Evolutionary conservation across 2,329 filamentous ascomycete genomes (phyloP).

Genomic region (Magnaporthiopsis incrustans): DNA sequence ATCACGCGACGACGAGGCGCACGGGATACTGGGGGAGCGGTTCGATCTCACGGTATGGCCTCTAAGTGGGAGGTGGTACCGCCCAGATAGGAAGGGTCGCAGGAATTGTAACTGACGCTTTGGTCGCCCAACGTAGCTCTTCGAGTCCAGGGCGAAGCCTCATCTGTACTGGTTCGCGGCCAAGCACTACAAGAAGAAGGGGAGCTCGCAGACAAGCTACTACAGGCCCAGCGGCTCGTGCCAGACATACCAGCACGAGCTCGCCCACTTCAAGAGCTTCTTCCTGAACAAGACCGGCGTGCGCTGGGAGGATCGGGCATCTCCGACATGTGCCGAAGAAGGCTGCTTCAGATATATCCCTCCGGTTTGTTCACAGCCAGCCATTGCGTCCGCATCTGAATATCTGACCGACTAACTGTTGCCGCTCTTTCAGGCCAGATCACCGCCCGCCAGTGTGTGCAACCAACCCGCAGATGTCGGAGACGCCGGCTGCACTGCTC

Average conservation of each 20-base stretch:
- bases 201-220: constrained; percentile 26
- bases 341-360: constrained; percentile 36
- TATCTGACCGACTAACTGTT: too few species aligned
- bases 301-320: constrained; percentile 49
- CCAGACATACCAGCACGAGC: constrained; percentile 33
- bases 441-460: too few species aligned
- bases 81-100: neutral
- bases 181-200: constrained; percentile 37
- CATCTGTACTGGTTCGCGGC: constrained; percentile 53
- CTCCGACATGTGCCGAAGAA: neutral
- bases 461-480: too few species aligned
- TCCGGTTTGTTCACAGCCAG: constrained; percentile 29
- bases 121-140: constrained; percentile 45
- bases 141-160: constrained; percentile 54
- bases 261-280: constrained; percentile 44
- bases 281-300: constrained; percentile 51
- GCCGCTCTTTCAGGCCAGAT: too few species aligned
- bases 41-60: constrained; percentile 49
- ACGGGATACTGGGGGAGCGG: constrained; percentile 45
- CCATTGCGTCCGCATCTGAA: too few species aligned
- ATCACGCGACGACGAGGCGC: constrained; percentile 38
- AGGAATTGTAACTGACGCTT: neutral
- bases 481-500: too few species aligned
- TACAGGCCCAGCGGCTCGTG: constrained; percentile 31
- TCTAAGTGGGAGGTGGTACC: too few species aligned